Percentiles rank a stretch among this genome's conserved stretches.
Evolutionary conservation across 1,284 basidiomycete species (phyloP).

Genomic region (Nidula niveotomentosa): DNA sequence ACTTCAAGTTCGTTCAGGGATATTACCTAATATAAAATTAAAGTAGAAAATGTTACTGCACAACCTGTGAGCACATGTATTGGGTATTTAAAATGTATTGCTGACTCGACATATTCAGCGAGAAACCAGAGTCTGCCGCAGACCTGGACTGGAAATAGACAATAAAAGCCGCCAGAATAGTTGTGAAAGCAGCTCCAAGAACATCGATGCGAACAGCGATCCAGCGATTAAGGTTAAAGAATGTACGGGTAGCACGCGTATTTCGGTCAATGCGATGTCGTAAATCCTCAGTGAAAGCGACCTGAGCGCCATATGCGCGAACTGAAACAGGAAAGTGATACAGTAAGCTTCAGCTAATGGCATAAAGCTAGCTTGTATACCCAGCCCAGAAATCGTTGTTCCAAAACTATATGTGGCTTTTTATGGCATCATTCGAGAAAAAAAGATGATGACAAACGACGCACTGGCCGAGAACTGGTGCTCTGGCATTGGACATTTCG

Average conservation of each 20-base stretch:
- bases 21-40: conserved; percentile 56
- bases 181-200: conserved; percentile 53
- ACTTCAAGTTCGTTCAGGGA: conserved; percentile 61
- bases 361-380: conserved; percentile 31
- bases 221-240: conserved; percentile 63
- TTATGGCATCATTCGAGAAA: neutral
- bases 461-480: conserved; percentile 63
- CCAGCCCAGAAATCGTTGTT: conserved; percentile 64
- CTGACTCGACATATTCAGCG: conserved; percentile 45
- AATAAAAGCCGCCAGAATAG: conserved; percentile 52
- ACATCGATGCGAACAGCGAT: conserved; percentile 51
- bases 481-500: conserved; percentile 11
- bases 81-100: neutral
- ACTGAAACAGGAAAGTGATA: conserved; percentile 46
- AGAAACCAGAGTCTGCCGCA: conserved; percentile 54
- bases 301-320: conserved; percentile 58
- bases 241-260: conserved; percentile 42
- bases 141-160: conserved; percentile 40
- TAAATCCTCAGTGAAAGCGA: conserved; percentile 43
- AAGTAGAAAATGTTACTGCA: conserved; percentile 46
- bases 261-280: conserved; percentile 46
- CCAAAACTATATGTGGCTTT: conserved; percentile 42
- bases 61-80: neutral
- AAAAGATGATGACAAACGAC: conserved; percentile 9
- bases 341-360: neutral